Evolutionary conservation across 192 early-diverging fungal genomes (phyloP).

Genomic region (Backusella circina): DNA sequence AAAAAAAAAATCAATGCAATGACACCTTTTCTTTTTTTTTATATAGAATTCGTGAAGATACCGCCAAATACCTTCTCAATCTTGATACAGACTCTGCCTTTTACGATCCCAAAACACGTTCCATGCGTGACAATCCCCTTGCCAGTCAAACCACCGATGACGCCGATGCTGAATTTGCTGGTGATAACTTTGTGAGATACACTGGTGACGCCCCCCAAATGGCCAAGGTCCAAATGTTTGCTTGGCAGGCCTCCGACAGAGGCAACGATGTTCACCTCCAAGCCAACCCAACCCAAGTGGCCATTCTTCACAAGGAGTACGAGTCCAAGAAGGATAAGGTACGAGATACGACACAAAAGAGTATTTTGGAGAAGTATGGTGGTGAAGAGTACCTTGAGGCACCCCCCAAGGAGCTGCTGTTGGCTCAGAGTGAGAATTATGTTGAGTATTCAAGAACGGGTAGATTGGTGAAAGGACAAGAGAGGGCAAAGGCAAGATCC

Average conservation of each 20-base stretch:
- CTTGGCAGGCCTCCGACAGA: constrained; percentile 86
- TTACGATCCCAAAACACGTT: constrained; percentile 98
- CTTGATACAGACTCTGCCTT: constrained; percentile 91
- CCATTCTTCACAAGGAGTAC: constrained; percentile 86
- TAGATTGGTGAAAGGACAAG: constrained; percentile 80
- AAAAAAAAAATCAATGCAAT: no score
- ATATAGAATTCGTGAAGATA: constrained; percentile 93
- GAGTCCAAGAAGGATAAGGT: constrained; percentile 78
- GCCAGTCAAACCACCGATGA: constrained; percentile 55
- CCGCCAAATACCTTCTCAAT: constrained; percentile 97
- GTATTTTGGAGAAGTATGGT: constrained; percentile 87
- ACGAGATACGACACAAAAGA: constrained; percentile 66
- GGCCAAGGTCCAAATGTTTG: constrained; percentile 85
- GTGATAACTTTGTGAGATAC: constrained; percentile 93
- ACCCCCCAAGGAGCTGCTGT: constrained; percentile 86
- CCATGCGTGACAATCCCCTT: constrained; percentile 97
- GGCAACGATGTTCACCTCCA: constrained; percentile 85
- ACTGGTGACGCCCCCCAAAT: constrained; percentile 83
- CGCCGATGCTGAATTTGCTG: constrained; percentile 57
- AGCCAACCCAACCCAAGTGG: constrained; percentile 95
- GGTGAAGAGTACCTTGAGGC: constrained; percentile 91
- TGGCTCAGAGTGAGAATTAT: constrained; percentile 90
- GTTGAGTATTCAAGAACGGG: constrained; percentile 96
- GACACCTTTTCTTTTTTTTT: background rate
- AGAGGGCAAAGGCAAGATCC: constrained; percentile 70